Base-by-base conservation (phyloP, 208 protist genomes). In the Wallacemonas collosoma region DNA sequence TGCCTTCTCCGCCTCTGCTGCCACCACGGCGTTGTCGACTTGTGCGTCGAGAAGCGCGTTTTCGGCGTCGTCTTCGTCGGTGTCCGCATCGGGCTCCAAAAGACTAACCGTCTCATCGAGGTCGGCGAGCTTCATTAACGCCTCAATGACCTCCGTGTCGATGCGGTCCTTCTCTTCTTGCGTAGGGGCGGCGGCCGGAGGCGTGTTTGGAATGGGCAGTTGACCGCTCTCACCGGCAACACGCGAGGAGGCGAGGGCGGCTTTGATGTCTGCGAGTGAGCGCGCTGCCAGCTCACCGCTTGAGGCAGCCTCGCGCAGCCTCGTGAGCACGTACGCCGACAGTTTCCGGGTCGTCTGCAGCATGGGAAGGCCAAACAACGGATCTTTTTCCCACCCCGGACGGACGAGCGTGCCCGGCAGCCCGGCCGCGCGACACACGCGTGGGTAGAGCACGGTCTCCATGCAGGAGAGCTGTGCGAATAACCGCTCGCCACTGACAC, bases 261-360 rank as follows among this genome's bases (percentile, higher is more conserved):
- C 6, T 6, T 48, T 45, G 43, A 65, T 65, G 17, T 65, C 60
- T 0, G 44, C 60, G 11, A 65, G 60, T 51, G 60, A n/a, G 2
- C 40, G 36, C n/a, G 3, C 15, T 14, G 60, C 60, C 6, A 65
- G 40, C 14, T 65, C 60, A 65, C 60, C 60, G 43, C 60, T 65
- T n/a, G 60, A 38, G n/a, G 60, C 60, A 5, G 60, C 60, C 40
- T 53, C 43, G 2, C 40, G 3, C 38, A 65, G 40, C 40, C 50
- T 65, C 5, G 60, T 39, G 60, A 48, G 0, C 7, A 65, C 50
- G 60, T 65, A 65, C 47, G 60, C 60, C 8, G 60, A 65, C 70
- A 88, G 77, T 71, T 87, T 79, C 1, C 78, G 77, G 3, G 58
- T 74, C 35, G 86, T 69, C 55, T 82, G 83, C 64, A 91, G 73